These are phyloP conservation scores for Saccharomyces cerevisiae DNA, from an alignment of 805 yeast genomes.

Conservation along the genomic window DNA sequence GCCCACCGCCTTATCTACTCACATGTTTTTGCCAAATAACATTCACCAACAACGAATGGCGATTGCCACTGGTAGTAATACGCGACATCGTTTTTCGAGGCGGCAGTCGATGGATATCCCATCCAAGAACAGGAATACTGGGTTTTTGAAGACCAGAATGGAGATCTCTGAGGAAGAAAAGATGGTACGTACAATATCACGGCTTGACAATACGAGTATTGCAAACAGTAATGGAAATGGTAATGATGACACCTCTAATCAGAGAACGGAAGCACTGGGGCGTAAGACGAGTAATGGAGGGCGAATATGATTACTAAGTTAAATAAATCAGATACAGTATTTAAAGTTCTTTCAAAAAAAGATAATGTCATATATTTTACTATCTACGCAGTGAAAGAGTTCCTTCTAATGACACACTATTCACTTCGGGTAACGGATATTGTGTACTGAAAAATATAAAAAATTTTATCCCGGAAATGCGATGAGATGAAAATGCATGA, in stretches of 20 bases:
- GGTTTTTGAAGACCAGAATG: slow-evolving; percentile 27
- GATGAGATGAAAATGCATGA: slow-evolving; percentile 7
- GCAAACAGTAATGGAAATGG: background rate
- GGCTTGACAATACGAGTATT: slow-evolving; percentile 1
- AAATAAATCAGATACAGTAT: background rate
- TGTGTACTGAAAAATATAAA: background rate
- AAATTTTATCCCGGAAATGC: slow-evolving; percentile 2
- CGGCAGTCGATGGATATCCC: slow-evolving; percentile 30
- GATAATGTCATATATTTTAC: background rate
- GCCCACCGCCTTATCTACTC: slow-evolving; percentile 55
- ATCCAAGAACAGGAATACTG: slow-evolving; percentile 19
- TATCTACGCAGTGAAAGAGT: background rate
- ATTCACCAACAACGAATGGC: slow-evolving; percentile 25
- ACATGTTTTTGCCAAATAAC: slow-evolving; percentile 49
- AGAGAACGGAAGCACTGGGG: background rate
- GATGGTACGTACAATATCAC: slow-evolving; percentile 11
- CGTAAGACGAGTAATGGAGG: background rate
- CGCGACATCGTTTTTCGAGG: slow-evolving; percentile 4
- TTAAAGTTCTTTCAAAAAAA: background rate
- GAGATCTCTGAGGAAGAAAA: slow-evolving; percentile 28
- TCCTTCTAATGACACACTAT: background rate
- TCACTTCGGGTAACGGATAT: background rate
- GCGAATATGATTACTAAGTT: background rate
- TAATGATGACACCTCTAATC: background rate
- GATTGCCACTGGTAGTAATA: slow-evolving; percentile 4